Base-by-base conservation (phyloP, 495 filamentous ascomycete species). In the Hyaloscypha variabilis region DNA sequence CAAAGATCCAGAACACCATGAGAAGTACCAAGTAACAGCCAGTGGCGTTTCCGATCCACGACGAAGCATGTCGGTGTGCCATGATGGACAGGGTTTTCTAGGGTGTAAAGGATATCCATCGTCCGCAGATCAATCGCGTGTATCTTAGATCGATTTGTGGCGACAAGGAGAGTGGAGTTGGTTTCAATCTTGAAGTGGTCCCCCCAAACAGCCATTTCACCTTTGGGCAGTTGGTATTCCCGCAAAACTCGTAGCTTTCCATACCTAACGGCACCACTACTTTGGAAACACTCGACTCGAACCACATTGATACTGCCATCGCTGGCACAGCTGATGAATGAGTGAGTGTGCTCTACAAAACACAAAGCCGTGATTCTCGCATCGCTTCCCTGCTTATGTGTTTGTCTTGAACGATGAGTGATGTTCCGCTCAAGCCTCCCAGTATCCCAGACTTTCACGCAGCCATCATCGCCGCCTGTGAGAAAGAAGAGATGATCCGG, bases 401-500 rank as follows among this genome's bases (percentile, higher is more conserved):
- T 97, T 70, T 95, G 92, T n/a, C 96, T 84, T 14, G 93, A 91
- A 50, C 92, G 85, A 71, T 96, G 90, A 0, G 90, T 88, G 50
- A 97, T 80, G 73, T 97, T 98, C 46, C 91, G 88, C 74, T 99
- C 96, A 5, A 99, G 79, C 36, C 96, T 85, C 25, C 86, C 85
- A 13, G 92, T 90, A 75, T 99, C 96, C 96, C 96, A 99, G 10
- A 99, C 83, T 70, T 92, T 96, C 49, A 97, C 92, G 19, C 85
- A 89, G 11, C 94, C 91, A 77, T 99, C 96, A 75, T 98, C 93
- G 14, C 94, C 93, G 6, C 84, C 95, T 0, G 94, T 98, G 29
- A 95, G 83, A 76, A 99, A 99, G 79, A 99, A 99, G 3, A 85
- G 79, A 75, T 99, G 96, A 74, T 98, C 96, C 8, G 96, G 92